Base-by-base conservation (phyloP, 768 basidiomycete species). In the Nidularia pulvinata region DNA sequence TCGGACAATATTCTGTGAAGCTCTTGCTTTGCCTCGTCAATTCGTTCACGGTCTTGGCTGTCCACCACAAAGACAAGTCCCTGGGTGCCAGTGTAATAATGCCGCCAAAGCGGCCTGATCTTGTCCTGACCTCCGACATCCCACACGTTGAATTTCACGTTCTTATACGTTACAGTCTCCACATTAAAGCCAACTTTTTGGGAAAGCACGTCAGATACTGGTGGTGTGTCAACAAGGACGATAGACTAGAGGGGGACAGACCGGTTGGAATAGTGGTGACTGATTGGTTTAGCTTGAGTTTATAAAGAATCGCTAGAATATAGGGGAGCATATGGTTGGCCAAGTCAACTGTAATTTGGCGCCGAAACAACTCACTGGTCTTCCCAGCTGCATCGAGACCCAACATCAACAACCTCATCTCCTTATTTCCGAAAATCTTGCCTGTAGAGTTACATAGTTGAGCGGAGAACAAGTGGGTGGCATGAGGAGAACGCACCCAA, bases 41-140 rank as follows among this genome's bases (percentile, higher is more conserved):
- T 89, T 55, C 96, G 85, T 63, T 96, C 94, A 55, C 92, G 78
- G 70, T 98, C 96, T 65, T 94, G 92, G 57, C 93, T 95, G 74
- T 98, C 96, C 54, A 98, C 94, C 53, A 98, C 96, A 67, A 97
- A 98, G 52, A 98, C 95, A 58, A 98, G 86, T 53, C 95, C 96
- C 74, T 98, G 96, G 1, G 96, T 98, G 56, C 96, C 96, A 10
- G 96, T 98, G 77, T 98, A 98, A 73, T 98, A 98, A 73, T 98
- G 96, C 74, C 96, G 83, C 96, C 96, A 98, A 42, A 98, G 79
- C 25, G 96, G 96, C 49, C 96, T 83, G 66, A 98, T 98, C 82
- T 98, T 98, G 79, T 98, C 96, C 75, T 98, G 96, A n/a, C 96
- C 96, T 63, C 96, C 96, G 39, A 98, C 96, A 67, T 97, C 94